These are phyloP conservation scores for Auriscalpium vulgare DNA, from an alignment of 768 basidiomycete species.

Conservation along the genomic window DNA sequence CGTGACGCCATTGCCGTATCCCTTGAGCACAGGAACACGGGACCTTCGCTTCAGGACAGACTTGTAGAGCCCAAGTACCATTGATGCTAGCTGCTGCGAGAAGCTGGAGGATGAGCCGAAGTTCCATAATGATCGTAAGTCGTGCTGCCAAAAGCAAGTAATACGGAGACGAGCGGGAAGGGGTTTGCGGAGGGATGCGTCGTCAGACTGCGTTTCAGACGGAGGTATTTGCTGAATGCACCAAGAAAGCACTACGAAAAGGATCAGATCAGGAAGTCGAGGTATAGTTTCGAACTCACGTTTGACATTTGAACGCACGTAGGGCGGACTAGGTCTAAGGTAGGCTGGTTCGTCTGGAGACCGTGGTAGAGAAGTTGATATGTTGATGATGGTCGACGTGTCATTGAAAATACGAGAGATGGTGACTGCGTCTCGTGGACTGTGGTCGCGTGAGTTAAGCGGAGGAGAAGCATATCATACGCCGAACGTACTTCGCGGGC, in stretches of 20 bases:
- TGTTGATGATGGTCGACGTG: slow-evolving; percentile 74
- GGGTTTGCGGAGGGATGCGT: slow-evolving; percentile 12
- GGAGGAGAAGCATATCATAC: not conserved
- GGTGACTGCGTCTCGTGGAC: slow-evolving; percentile 90
- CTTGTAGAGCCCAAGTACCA: slow-evolving; percentile 75
- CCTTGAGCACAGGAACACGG: slow-evolving; percentile 65
- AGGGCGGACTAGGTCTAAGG: slow-evolving; percentile 85
- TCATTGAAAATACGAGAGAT: slow-evolving; percentile 85
- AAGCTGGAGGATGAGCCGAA: slow-evolving; percentile 58
- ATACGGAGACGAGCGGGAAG: slow-evolving; percentile 50
- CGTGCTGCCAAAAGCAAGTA: slow-evolving; percentile 94
- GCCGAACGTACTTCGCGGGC: slow-evolving; percentile 80
- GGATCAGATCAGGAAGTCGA: slow-evolving; percentile 1
- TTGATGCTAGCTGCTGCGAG: slow-evolving; percentile 77
- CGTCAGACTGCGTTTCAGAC: slow-evolving; percentile 27
- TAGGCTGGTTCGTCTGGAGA: slow-evolving; percentile 88
- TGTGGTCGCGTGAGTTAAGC: slow-evolving; percentile 22
- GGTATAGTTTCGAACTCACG: slow-evolving; percentile 34
- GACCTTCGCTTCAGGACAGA: slow-evolving; percentile 69
- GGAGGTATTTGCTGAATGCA: slow-evolving; percentile 64
- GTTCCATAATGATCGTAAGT: slow-evolving; percentile 82
- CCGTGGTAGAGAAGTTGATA: slow-evolving; percentile 89
- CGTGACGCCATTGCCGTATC: slow-evolving; percentile 76
- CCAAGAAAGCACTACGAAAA: slow-evolving; percentile 73
- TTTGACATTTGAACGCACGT: slow-evolving; percentile 80